A percentile compares a stretch with the other conserved stretches of the same genome.
phyloP scores from a whole-genome alignment of 169 alveolate genomes.

The Cryptosporidium sp. region DNA sequence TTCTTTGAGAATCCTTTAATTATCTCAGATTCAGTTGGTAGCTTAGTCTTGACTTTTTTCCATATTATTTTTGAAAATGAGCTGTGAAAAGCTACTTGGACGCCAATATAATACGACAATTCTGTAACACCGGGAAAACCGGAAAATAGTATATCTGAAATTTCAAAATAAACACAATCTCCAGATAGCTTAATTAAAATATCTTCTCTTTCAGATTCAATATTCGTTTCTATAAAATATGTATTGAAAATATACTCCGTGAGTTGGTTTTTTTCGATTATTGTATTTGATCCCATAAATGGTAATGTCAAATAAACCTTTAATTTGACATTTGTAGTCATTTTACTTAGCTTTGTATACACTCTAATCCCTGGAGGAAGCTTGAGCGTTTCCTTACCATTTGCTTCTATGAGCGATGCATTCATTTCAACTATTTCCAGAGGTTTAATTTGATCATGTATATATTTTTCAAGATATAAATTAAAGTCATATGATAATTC shows the following conservation, averaged over 20 bases:
- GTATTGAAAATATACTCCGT: neutral
- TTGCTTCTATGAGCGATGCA: neutral
- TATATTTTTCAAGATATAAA: neutral
- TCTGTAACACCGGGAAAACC: slow-evolving; percentile 43
- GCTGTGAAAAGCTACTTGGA: neutral
- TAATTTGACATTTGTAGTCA: neutral
- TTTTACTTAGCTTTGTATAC: neutral
- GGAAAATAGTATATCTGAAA: neutral
- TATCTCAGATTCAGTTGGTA: slow-evolving; percentile 10
- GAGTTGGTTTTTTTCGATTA: neutral
- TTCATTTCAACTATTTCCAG: neutral
- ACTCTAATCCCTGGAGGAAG: slow-evolving; percentile 18
- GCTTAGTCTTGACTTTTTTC: slow-evolving; percentile 17
- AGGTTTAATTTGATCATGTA: neutral
- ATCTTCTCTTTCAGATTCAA: neutral
- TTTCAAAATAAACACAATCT: neutral
- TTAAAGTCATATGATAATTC: slow-evolving; percentile 19
- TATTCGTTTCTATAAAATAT: neutral
- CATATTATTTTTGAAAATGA: neutral
- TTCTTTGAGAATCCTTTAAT: slow-evolving; percentile 37
- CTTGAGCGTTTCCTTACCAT: neutral
- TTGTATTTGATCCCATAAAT: neutral
- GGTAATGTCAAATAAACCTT: slow-evolving; percentile 9
- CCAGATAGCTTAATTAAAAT: neutral
- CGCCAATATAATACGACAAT: slow-evolving; percentile 18